A percentile compares a stretch with the other conserved stretches of the same genome.
Conservation (phyloP, 2,329 filamentous ascomycete genomes). For the Helotiales sp. region DNA sequence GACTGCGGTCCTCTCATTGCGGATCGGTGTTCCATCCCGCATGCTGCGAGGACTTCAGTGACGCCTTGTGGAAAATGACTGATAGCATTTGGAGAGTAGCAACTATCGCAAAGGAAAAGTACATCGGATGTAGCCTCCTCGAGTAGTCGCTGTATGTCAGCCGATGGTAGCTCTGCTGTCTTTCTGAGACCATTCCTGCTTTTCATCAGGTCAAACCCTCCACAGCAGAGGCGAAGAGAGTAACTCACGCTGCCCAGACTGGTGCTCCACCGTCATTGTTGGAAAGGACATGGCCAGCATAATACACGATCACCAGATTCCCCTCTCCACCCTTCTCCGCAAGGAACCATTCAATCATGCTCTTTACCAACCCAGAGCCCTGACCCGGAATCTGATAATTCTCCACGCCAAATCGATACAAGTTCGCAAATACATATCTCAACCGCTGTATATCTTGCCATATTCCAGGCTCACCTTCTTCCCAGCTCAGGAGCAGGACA, state of each 20-base stretch:
- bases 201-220: no score
- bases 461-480: constrained; percentile 23
- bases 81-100: neutral
- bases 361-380: constrained; percentile 9
- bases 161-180: constrained; percentile 20
- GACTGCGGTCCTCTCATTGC: constrained; percentile 14
- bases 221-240: no score
- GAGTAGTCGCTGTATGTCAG: constrained; percentile 20
- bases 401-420: constrained; percentile 20
- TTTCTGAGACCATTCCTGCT: constrained; percentile 12
- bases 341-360: neutral
- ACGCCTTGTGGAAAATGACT: neutral
- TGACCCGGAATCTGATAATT: constrained; percentile 10
- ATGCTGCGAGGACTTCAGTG: constrained; percentile 20
- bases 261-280: no score
- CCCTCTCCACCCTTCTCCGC: constrained; percentile 11
- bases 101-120: constrained; percentile 21
- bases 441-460: constrained; percentile 11
- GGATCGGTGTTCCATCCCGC: constrained; percentile 11
- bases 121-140: constrained; percentile 20
- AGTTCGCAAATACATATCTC: constrained; percentile 8
- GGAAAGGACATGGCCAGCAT: no score
- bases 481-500: constrained; percentile 24
- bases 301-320: constrained; percentile 23
- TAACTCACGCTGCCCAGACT: constrained; percentile 1